A percentile compares a stretch with the other conserved stretches of the same genome.
phyloP scores from a whole-genome alignment of 2,329 filamentous ascomycete genomes.

The Ceratocystis harringtonii region DNA sequence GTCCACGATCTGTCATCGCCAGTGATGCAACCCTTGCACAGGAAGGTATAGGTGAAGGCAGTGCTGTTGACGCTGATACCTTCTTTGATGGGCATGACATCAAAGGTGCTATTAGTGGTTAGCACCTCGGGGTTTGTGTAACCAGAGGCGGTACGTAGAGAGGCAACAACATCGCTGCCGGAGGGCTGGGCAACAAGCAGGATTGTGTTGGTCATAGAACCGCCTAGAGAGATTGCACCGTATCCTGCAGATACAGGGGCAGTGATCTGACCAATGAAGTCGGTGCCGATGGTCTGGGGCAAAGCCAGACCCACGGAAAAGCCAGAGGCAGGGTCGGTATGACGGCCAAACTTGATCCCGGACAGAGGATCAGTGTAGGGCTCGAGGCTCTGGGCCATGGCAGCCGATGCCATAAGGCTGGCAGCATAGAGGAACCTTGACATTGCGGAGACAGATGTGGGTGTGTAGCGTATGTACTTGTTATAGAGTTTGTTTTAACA shows the following conservation, averaged over 20 bases:
- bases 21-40: constrained; percentile 32
- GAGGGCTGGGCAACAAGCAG: constrained; percentile 37
- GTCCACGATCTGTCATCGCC: constrained; percentile 21
- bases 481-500: neutral
- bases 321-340: constrained; percentile 23
- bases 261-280: constrained; percentile 41
- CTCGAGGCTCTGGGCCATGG: constrained; percentile 8
- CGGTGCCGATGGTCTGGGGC: constrained; percentile 32
- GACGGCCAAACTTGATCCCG: constrained; percentile 31
- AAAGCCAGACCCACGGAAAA: constrained; percentile 37
- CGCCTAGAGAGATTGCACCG: constrained; percentile 33
- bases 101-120: constrained; percentile 26
- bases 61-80: constrained; percentile 39
- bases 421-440: constrained; percentile 9
- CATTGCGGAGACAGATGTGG: neutral
- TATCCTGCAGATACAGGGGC: constrained; percentile 30
- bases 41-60: constrained; percentile 39
- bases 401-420: constrained; percentile 10
- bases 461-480: neutral
- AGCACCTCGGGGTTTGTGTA: constrained; percentile 35
- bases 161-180: constrained; percentile 27
- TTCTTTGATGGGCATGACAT: constrained; percentile 31
- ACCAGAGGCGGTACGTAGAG: constrained; percentile 24
- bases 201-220: constrained; percentile 33
- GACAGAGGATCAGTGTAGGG: constrained; percentile 31